Base-by-base conservation (phyloP, 2,329 filamentous ascomycete genomes). In the Colletotrichum musicola region DNA sequence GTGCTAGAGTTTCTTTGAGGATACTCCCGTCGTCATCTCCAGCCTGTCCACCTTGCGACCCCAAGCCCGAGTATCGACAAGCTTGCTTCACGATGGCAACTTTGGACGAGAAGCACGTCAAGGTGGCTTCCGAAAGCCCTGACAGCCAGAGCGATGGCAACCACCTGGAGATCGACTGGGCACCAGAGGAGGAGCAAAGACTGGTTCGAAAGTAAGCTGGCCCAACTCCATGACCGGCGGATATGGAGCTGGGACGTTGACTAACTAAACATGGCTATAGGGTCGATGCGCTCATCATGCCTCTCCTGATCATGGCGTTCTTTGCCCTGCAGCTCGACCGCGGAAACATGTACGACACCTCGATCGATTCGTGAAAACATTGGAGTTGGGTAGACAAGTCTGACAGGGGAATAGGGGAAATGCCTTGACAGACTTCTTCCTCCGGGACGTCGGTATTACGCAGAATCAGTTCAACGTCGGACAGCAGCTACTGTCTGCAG, bases 381-480 rank as follows among this genome's bases (percentile, higher is more conserved):
- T 9, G 18, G 16, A 18, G 5, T 30, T 6, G 4, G 6, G 30
- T 0, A 42, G 9, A 51, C 4, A 1, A 51, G 10, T 46, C 51
- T 70, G 54, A 70, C 4, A 4, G 3, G 1, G 6, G 14, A 3
- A 12, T 14, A 71, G 70, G 35, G 70, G 70, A 5, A 71, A 71
- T 38, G 70, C 70, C 9, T 61, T 70, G 51, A 70, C 70, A 16
- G 70, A 70, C 27, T 68, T 61, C 14, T 84, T 88, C 71, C 81
- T 85, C 51, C 73, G 80, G 20, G 85, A 88, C 71, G 79, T 88
- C 20, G 76, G 79, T 16, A 81, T 88, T 69, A 81, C 80, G 3
- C 84, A 85, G 5, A 82, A 86, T 66, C 81, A 87, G 69, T 82
- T 86, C 74, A 87, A 87, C 55, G 75, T 86, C 38, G 85, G 85